These are phyloP conservation scores for Papiliotrema flavescens DNA, from an alignment of 1,284 basidiomycete species.

Conservation along the genomic window DNA sequence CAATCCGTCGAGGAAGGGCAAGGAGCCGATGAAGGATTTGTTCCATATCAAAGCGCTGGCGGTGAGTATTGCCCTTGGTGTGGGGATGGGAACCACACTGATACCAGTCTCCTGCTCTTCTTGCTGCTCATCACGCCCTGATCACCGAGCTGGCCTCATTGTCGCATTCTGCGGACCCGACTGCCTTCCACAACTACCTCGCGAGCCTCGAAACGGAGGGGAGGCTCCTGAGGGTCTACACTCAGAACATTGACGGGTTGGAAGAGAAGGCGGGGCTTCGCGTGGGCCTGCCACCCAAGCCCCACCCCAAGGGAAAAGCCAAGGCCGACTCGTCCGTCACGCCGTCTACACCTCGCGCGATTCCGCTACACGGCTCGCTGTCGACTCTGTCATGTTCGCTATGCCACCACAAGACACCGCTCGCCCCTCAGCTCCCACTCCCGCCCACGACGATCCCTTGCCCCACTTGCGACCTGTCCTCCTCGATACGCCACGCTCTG, in stretches of 20 bases:
- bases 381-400: conserved; percentile 73
- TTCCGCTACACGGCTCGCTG: conserved; percentile 86
- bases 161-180: conserved; percentile 70
- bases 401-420: conserved; percentile 68
- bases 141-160: conserved; percentile 77
- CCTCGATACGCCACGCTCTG: conserved; percentile 65
- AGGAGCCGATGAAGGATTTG: conserved; percentile 63
- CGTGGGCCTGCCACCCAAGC: conserved; percentile 25
- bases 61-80: conserved; percentile 49
- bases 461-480: conserved; percentile 69
- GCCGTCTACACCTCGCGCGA: conserved; percentile 59
- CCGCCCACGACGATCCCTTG: conserved; percentile 63
- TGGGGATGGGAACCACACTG: neutral
- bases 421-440: conserved; percentile 60
- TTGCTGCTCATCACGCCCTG: conserved; percentile 65
- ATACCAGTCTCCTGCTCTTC: conserved; percentile 47
- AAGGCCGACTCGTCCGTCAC: neutral
- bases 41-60: conserved; percentile 88
- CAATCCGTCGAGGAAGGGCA: conserved; percentile 51
- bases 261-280: conserved; percentile 79
- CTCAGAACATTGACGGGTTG: conserved; percentile 90
- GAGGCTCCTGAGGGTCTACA: conserved; percentile 80
- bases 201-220: conserved; percentile 71
- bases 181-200: conserved; percentile 75
- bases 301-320: neutral